Conservation (phyloP, 169 alveolate genomes). For the Cryptosporidium sp. region DNA sequence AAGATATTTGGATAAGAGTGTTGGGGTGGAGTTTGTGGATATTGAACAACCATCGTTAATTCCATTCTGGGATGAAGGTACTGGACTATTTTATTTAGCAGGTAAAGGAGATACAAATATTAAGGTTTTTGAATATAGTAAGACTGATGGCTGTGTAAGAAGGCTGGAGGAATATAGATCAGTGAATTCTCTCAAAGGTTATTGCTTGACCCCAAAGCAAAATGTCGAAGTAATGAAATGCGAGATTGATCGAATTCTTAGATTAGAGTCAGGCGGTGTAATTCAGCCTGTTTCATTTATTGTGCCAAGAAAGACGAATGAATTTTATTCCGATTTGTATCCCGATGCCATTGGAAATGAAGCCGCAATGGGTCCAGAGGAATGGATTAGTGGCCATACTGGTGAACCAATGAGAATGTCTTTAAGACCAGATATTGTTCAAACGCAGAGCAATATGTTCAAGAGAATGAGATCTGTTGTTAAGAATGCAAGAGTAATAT, state of each 20-base stretch:
- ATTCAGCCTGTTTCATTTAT: slow-evolving; percentile 73
- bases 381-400: slow-evolving; percentile 71
- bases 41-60: slow-evolving; percentile 74
- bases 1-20: slow-evolving; percentile 68
- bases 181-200: slow-evolving; percentile 56
- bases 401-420: slow-evolving; percentile 63
- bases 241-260: slow-evolving; percentile 53
- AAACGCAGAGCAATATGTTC: slow-evolving; percentile 63
- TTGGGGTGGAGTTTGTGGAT: slow-evolving; percentile 61
- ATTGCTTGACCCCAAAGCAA: slow-evolving; percentile 66
- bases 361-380: slow-evolving; percentile 76
- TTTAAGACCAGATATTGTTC: slow-evolving; percentile 67
- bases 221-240: slow-evolving; percentile 65
- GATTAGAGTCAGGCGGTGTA: slow-evolving; percentile 74
- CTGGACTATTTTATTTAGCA: slow-evolving; percentile 68
- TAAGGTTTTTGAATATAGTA: slow-evolving; percentile 67
- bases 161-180: slow-evolving; percentile 58
- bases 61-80: slow-evolving; percentile 76
- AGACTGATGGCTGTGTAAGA: slow-evolving; percentile 64
- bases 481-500: slow-evolving; percentile 71
- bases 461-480: slow-evolving; percentile 76
- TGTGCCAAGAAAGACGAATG: slow-evolving; percentile 68
- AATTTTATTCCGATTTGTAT: slow-evolving; percentile 70
- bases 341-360: slow-evolving; percentile 65
- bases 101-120: slow-evolving; percentile 74